phyloP scores from a whole-genome alignment of 345 rosid species.

The Brassica incana region DNA sequence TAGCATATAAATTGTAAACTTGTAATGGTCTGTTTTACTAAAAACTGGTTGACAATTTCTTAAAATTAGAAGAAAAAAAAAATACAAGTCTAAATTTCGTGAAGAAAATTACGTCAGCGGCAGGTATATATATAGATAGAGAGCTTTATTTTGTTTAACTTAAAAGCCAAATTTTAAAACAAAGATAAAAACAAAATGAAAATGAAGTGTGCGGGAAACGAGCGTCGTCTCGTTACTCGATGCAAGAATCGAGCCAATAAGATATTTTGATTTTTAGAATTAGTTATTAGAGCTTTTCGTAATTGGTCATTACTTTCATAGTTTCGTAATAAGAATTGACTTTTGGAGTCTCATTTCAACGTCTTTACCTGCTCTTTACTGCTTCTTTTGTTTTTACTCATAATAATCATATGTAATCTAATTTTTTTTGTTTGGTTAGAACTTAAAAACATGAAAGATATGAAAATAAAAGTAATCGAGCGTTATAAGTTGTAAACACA shows the following conservation, averaged over 20 bases:
- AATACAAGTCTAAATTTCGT: neutral
- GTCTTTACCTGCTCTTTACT: constrained; percentile 27
- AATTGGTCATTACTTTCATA: constrained; percentile 6
- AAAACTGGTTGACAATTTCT: neutral
- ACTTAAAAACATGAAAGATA: neutral
- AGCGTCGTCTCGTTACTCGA: constrained; percentile 32
- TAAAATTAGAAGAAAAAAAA: neutral
- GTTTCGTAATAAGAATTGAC: constrained; percentile 4
- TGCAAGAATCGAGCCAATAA: constrained; percentile 42
- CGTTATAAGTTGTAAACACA: too few species aligned
- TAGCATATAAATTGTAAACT: neutral
- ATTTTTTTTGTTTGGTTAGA: neutral
- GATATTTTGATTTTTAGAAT: neutral
- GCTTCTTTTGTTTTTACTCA: constrained; percentile 8
- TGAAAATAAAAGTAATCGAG: neutral
- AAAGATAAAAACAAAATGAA: neutral
- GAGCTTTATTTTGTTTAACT: neutral
- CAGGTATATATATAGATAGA: neutral
- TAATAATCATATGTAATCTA: neutral
- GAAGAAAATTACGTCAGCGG: constrained; percentile 10
- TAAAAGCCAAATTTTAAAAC: neutral
- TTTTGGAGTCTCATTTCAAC: neutral
- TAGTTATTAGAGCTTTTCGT: constrained; percentile 9
- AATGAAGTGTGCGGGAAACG: constrained; percentile 42
- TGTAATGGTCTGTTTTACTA: neutral